phyloP scores from a whole-genome alignment of 352 stramenopile species.

The Elongisporangium senticosum region DNA sequence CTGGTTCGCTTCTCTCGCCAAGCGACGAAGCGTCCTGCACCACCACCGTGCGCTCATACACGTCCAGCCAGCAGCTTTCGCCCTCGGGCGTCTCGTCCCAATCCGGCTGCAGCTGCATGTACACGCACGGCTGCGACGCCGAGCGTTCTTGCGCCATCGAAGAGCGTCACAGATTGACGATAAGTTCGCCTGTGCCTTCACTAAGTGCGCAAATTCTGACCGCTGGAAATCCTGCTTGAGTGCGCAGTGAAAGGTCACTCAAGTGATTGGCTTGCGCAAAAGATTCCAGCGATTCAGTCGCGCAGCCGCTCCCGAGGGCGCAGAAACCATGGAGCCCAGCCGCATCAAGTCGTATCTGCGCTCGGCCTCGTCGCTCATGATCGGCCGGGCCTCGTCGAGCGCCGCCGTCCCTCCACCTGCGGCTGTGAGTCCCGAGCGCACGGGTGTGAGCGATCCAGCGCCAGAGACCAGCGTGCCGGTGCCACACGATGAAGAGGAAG shows the following conservation, averaged over 20 bases:
- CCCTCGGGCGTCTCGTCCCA: conserved; percentile 20
- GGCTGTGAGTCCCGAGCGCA: background rate
- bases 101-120: conserved; percentile 67
- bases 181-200: background rate
- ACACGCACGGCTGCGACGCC: conserved; percentile 13
- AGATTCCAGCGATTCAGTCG: background rate
- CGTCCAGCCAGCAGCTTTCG: conserved; percentile 42
- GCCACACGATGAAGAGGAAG: background rate
- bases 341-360: conserved; percentile 32
- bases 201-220: conserved; percentile 1
- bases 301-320: conserved; percentile 1
- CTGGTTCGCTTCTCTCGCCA: conserved; percentile 3
- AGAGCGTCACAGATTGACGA: background rate
- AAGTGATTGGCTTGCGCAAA: background rate
- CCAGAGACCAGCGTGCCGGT: background rate
- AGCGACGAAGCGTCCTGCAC: conserved; percentile 12
- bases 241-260: background rate
- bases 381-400: background rate
- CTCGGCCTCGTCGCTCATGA: conserved; percentile 2
- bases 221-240: background rate
- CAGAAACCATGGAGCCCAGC: conserved; percentile 4
- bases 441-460: background rate
- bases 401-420: background rate
- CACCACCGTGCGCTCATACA: conserved; percentile 38
- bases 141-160: background rate